A percentile compares a stretch with the other conserved stretches of the same genome.
These are phyloP conservation scores for Pascua guehoae DNA, from an alignment of 1,284 basidiomycete species.

Conservation along the genomic window DNA sequence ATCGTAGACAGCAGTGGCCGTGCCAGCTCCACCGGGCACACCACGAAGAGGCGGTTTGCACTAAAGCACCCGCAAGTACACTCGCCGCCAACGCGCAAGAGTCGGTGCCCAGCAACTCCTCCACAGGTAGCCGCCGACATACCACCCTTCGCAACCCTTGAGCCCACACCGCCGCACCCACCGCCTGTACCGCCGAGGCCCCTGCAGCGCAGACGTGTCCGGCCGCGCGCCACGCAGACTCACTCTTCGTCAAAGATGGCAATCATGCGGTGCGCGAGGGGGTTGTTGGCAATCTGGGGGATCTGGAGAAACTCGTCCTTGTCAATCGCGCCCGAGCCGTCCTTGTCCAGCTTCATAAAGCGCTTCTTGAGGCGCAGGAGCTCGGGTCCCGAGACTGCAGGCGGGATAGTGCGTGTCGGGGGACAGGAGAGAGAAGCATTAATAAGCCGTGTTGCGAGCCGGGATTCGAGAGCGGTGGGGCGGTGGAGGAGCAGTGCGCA, in stretches of 20 bases:
- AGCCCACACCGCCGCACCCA: not conserved
- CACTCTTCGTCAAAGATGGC: conserved; percentile 99
- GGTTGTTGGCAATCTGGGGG: conserved; percentile 97
- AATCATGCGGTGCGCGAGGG: conserved; percentile 94
- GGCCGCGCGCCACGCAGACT: conserved; percentile 38
- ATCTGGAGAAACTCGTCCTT: conserved; percentile 98
- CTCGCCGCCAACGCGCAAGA: no score
- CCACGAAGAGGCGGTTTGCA: no score
- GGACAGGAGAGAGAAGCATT: not conserved
- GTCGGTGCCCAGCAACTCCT: no score
- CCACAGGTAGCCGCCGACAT: no score
- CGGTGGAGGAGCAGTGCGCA: not conserved
- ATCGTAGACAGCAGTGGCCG: no score
- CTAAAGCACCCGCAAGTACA: no score
- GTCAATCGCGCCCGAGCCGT: conserved; percentile 96
- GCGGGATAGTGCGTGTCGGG: not conserved
- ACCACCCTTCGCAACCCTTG: not conserved
- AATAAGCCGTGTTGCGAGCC: not conserved
- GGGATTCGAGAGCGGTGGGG: not conserved
- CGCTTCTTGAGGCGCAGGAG: conserved; percentile 93
- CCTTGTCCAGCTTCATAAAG: conserved; percentile 99
- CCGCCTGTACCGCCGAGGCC: no score
- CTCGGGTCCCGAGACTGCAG: conserved; percentile 80
- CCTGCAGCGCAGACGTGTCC: no score
- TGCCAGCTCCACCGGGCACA: no score